phyloP scores from a whole-genome alignment of 768 basidiomycete species.

The Leccinum imitatum region DNA sequence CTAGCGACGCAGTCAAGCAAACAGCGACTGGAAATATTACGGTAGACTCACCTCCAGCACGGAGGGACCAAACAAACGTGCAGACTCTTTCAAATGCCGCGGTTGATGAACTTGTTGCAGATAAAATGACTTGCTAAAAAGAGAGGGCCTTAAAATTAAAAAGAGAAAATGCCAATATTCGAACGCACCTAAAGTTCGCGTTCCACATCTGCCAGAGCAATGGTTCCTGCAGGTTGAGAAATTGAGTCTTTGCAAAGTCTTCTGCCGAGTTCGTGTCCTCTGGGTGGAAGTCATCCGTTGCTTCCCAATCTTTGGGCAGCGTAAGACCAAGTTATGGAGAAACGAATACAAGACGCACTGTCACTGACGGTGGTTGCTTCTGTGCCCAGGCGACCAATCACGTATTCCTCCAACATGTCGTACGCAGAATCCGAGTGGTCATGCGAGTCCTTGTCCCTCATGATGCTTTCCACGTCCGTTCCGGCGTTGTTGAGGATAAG shows the following conservation, averaged over 20 bases:
- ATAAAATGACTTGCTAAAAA: conserved; percentile 85
- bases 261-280: conserved; percentile 79
- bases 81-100: conserved; percentile 78
- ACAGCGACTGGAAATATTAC: neutral
- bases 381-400: conserved; percentile 78
- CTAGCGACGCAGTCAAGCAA: conserved; percentile 36
- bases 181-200: conserved; percentile 74
- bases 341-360: conserved; percentile 45
- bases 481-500: conserved; percentile 81
- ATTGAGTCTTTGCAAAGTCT: conserved; percentile 88
- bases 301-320: conserved; percentile 71
- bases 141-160: neutral
- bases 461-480: conserved; percentile 73
- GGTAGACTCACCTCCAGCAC: conserved; percentile 66
- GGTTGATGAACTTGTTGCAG: conserved; percentile 97
- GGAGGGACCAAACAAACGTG: conserved; percentile 81
- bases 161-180: neutral
- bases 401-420: conserved; percentile 86
- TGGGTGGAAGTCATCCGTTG: conserved; percentile 86
- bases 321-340: conserved; percentile 10
- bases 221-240: conserved; percentile 87
- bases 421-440: conserved; percentile 91
- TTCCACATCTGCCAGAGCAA: conserved; percentile 85
- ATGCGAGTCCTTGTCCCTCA: conserved; percentile 81
- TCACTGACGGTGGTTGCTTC: conserved; percentile 76